Percentiles rank a stretch among this genome's conserved stretches.
Evolutionary conservation across 495 filamentous ascomycete genomes (phyloP).

Genomic region (Annulohypoxylon maeteangense): DNA sequence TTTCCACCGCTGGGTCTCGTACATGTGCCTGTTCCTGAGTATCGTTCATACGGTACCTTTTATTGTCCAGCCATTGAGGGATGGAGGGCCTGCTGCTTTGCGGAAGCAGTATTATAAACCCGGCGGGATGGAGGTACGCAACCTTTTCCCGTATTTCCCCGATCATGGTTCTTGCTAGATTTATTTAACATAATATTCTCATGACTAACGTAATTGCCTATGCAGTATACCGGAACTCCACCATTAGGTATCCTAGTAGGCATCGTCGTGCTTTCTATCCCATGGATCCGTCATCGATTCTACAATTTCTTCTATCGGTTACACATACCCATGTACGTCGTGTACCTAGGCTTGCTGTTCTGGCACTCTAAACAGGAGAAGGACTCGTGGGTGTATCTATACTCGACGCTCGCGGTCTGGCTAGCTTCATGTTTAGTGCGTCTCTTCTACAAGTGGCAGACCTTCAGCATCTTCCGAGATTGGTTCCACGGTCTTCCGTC

Average conservation of each 20-base stretch:
- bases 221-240: constrained; percentile 51
- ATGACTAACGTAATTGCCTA: neutral
- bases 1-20: constrained; percentile 64
- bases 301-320: constrained; percentile 78
- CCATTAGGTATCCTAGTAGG: constrained; percentile 49
- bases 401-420: constrained; percentile 76
- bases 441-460: constrained; percentile 70
- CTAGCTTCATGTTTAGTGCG: constrained; percentile 62
- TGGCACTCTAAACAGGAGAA: constrained; percentile 83
- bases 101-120: constrained; percentile 46
- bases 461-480: constrained; percentile 62
- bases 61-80: constrained; percentile 49
- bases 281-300: constrained; percentile 46
- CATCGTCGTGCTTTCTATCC: constrained; percentile 48
- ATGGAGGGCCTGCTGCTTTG: constrained; percentile 41
- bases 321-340: constrained; percentile 73
- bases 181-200: no score
- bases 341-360: constrained; percentile 77
- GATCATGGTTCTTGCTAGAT: no score
- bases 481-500: constrained; percentile 73
- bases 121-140: constrained; percentile 39
- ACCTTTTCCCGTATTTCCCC: no score
- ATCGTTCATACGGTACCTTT: constrained; percentile 67
- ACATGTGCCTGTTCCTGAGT: constrained; percentile 62
- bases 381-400: constrained; percentile 81